Evolutionary conservation across 2,329 filamentous ascomycete genomes (phyloP), one percentile per base, ranked within the genome.

Genomic region (Ophiocordyceps unilateralis): DNA sequence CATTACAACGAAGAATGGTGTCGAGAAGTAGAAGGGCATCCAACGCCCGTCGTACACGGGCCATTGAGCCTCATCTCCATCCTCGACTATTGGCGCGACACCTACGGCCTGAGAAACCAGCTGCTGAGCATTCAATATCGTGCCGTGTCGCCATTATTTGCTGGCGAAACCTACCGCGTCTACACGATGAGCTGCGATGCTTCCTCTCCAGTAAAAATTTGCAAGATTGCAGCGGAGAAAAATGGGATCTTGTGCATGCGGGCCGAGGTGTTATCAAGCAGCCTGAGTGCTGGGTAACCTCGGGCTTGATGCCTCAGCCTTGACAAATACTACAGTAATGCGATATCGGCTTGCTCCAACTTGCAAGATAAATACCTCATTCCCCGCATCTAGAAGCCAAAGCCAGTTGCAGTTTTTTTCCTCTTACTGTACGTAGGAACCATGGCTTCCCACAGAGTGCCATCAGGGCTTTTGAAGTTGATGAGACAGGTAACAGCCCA

Each of bases 61-160:
- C 85, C 86, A 1, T 62, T 93, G 47, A 83, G 81, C 28, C 66
- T 89, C 21, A 80, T 83, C 11, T 70, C 81, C 34, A 73, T 93
- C 53, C 61, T 89, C 15, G 75, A 83, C 43, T 67, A 88, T 43
- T 76, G 76, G 62, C 59, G 67, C n/a, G 71, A 82, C 49, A 51
- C 75, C 1, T 55, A 63, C 20, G 56, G 55, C 4, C 42, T 48
- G 0, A 60, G 62, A 0, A 26, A 45, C 12, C 39, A 42, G 0
- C 58, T 55, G 1, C 40, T 56, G 48, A 48, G 64, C 53, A 48
- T 88, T 28, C 68, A 70, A 14, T 91, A 89, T 54, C 68, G 73
- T 36, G 85, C 85, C 44, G 55, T 83, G 42, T 67, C 77, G 1
- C 83, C 83, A 0, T 50, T 89, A 5, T 86, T 83, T 55, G 79